Evolutionary conservation across 139 green algal genomes (phyloP).

Genomic region (Picochlorum sp.): DNA sequence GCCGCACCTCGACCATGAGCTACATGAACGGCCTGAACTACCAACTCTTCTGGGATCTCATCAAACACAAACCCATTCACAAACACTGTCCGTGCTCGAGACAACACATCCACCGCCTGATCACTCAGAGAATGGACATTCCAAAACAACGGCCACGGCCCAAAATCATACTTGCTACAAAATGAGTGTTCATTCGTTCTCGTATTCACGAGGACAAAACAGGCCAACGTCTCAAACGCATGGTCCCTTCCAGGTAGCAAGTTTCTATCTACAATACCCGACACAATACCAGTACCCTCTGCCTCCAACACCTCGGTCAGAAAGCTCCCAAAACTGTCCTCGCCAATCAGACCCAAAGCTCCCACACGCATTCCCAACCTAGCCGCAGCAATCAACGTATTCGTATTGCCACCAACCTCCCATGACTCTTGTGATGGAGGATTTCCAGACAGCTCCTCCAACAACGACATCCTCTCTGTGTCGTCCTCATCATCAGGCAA

Average conservation of each 20-base stretch:
- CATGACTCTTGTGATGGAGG: conserved; percentile 15
- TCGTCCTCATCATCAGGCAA: conserved; percentile 39
- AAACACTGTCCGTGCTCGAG: conserved; percentile 37
- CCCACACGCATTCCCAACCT: conserved; percentile 67
- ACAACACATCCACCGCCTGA: conserved; percentile 22
- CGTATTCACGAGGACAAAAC: conserved; percentile 78
- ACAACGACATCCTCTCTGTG: conserved; percentile 21
- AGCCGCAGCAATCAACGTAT: conserved; percentile 85
- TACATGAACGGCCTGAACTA: conserved; percentile 38
- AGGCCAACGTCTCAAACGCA: conserved; percentile 67
- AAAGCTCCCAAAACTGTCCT: conserved; percentile 77
- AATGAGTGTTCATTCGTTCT: conserved; percentile 53
- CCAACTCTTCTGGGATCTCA: conserved; percentile 65
- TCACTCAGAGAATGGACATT: conserved; percentile 23
- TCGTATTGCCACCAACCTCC: conserved; percentile 78
- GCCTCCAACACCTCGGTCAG: conserved; percentile 46
- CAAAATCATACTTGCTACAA: conserved; percentile 85
- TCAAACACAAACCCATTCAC: conserved; percentile 92
- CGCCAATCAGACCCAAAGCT: conserved; percentile 65
- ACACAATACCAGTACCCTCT: conserved; percentile 28
- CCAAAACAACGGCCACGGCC: conserved; percentile 78
- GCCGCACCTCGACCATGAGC: conserved; percentile 46
- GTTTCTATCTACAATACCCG: conserved; percentile 15
- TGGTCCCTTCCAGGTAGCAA: background rate
- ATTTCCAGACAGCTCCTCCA: conserved; percentile 37